A percentile compares a stretch with the other conserved stretches of the same genome.
Conservation (phyloP, 371 early-diverging fungal species). For the Apophysomyces sp. region DNA sequence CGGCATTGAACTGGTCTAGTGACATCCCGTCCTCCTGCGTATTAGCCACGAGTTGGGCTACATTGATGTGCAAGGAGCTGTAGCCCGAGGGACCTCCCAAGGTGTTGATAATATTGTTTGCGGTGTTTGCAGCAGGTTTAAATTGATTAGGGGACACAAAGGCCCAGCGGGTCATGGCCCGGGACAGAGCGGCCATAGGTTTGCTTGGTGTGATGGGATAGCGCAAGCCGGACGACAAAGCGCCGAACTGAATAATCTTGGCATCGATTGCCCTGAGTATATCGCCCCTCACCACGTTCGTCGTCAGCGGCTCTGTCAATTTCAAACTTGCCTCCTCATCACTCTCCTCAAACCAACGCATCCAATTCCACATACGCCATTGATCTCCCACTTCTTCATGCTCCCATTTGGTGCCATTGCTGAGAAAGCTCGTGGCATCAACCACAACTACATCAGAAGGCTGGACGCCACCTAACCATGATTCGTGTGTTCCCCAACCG, state of each 20-base stretch:
- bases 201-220: background rate
- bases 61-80: slow-evolving; percentile 2
- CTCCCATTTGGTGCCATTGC: background rate
- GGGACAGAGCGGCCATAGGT: background rate
- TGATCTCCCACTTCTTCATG: background rate
- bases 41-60: background rate
- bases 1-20: background rate
- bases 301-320: background rate
- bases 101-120: slow-evolving; percentile 1
- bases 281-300: background rate
- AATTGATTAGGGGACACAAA: slow-evolving; percentile 9
- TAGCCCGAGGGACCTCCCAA: slow-evolving; percentile 10
- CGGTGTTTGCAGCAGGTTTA: background rate
- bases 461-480: background rate
- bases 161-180: slow-evolving; percentile 1
- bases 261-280: background rate
- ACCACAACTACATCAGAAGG: background rate
- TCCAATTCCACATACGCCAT: background rate
- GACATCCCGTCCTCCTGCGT: background rate
- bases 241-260: slow-evolving; percentile 3
- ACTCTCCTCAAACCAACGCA: background rate
- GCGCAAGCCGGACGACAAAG: background rate
- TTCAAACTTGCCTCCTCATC: background rate
- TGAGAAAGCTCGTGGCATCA: background rate
- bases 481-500: background rate